Evolutionary conservation across 2,329 filamentous ascomycete genomes (phyloP).

Genomic region (Neoascochyta sp.): DNA sequence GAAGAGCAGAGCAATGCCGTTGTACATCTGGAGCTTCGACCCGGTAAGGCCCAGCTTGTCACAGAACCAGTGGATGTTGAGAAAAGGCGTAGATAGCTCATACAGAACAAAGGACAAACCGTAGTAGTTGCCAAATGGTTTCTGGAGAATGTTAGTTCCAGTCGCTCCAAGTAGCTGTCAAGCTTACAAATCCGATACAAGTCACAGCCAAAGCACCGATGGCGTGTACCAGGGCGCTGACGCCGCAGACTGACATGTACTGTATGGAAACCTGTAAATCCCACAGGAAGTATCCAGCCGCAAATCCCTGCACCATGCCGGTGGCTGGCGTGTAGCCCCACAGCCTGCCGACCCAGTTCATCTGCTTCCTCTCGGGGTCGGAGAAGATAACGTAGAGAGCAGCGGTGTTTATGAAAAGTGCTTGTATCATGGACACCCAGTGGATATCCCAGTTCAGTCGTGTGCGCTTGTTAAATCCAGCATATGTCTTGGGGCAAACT

Average conservation of each 20-base stretch:
- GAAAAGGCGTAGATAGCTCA: constrained; percentile 78
- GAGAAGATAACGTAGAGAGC: constrained; percentile 66
- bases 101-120: constrained; percentile 77
- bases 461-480: constrained; percentile 58
- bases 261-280: constrained; percentile 67
- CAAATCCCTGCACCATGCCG: constrained; percentile 72
- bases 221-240: constrained; percentile 73
- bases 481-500: constrained; percentile 62
- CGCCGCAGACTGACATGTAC: constrained; percentile 67
- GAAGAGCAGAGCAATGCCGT: constrained; percentile 66
- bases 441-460: constrained; percentile 83
- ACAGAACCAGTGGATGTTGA: constrained; percentile 88
- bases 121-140: constrained; percentile 82
- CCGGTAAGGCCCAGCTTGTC: constrained; percentile 80
- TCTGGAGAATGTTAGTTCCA: constrained; percentile 46
- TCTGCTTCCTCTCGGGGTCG: constrained; percentile 63
- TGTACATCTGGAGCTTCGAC: constrained; percentile 68
- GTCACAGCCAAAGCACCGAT: constrained; percentile 70
- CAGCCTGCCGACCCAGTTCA: constrained; percentile 66
- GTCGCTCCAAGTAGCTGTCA: neutral
- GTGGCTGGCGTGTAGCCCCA: constrained; percentile 75
- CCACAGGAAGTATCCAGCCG: constrained; percentile 79
- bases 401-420: constrained; percentile 64
- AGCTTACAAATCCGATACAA: constrained; percentile 71
- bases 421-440: constrained; percentile 76